Evolutionary conservation across 306 rosid species (phyloP).

Genomic region (Pachyrhizus erosus): DNA sequence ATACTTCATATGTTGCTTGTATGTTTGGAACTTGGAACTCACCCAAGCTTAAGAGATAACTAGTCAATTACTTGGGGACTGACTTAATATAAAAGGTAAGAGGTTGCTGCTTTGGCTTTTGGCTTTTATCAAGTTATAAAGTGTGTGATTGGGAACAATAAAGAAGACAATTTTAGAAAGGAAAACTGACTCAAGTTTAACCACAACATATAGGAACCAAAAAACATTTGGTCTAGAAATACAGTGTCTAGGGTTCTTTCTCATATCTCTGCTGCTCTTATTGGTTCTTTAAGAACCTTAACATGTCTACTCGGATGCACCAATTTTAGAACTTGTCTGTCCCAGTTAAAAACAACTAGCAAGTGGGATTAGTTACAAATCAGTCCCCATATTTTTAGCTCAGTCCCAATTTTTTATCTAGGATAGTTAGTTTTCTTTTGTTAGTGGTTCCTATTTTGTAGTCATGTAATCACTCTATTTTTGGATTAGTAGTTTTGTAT

Average conservation of each 20-base stretch:
- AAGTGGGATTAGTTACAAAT: too few relatives aligned
- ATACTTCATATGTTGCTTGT: not conserved
- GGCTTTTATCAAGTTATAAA: not conserved
- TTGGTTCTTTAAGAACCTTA: not conserved
- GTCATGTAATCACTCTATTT: too few relatives aligned
- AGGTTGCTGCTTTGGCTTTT: not conserved
- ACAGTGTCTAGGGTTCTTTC: not conserved
- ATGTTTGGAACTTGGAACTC: not conserved
- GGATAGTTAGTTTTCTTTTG: too few relatives aligned
- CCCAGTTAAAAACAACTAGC: too few relatives aligned
- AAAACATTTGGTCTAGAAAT: not conserved
- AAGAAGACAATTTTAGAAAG: not conserved
- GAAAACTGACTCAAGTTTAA: not conserved
- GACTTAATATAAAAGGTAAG: not conserved
- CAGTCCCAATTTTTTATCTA: too few relatives aligned
- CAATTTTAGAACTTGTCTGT: not conserved
- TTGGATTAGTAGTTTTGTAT: too few relatives aligned
- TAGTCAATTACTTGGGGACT: not conserved
- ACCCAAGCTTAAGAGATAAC: not conserved
- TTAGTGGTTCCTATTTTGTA: too few relatives aligned
- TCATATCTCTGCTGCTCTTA: not conserved
- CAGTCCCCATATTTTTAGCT: too few relatives aligned
- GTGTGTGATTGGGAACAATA: not conserved
- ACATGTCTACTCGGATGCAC: not conserved
- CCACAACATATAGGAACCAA: not conserved